A percentile compares a stretch with the other conserved stretches of the same genome.
Evolutionary conservation across 2,329 filamentous ascomycete genomes (phyloP).

Genomic region (Hymenoscyphus linearis): DNA sequence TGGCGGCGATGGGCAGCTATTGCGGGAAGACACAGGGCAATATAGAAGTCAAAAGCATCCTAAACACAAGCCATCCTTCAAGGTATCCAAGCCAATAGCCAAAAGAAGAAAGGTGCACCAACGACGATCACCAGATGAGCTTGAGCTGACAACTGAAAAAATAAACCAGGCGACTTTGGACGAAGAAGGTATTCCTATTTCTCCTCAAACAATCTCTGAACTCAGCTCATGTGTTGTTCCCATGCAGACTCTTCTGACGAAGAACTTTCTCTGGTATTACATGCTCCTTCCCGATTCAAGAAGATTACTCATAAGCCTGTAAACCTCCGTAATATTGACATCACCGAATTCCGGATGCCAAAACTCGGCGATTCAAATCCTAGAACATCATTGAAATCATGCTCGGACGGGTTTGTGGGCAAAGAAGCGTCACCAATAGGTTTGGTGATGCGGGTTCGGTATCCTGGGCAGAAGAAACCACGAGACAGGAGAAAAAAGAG

Average conservation of each 20-base stretch:
- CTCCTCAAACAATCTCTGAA: background rate
- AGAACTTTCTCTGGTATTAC: background rate
- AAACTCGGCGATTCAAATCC: background rate
- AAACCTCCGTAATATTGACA: background rate
- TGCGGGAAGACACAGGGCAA: background rate
- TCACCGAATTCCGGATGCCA: slow-evolving; percentile 14
- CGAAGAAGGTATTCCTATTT: background rate
- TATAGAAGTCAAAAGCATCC: background rate
- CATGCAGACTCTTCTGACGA: background rate
- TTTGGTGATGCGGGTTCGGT: slow-evolving; percentile 17
- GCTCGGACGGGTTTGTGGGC: slow-evolving; percentile 27
- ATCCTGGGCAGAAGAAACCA: background rate
- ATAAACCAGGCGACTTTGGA: background rate
- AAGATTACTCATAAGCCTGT: background rate
- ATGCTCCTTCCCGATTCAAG: background rate
- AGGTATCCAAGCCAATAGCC: slow-evolving; percentile 2
- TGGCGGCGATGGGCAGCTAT: background rate
- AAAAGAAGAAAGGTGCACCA: slow-evolving; percentile 12
- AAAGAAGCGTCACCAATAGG: slow-evolving; percentile 24
- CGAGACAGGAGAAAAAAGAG: background rate
- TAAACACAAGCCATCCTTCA: background rate
- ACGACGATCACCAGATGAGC: slow-evolving; percentile 18
- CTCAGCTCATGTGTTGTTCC: background rate
- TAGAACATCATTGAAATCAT: background rate
- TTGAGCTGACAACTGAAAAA: slow-evolving; percentile 16